Conservation (phyloP, 78 protist genomes). For the Tieghemostelium lacteum region DNA sequence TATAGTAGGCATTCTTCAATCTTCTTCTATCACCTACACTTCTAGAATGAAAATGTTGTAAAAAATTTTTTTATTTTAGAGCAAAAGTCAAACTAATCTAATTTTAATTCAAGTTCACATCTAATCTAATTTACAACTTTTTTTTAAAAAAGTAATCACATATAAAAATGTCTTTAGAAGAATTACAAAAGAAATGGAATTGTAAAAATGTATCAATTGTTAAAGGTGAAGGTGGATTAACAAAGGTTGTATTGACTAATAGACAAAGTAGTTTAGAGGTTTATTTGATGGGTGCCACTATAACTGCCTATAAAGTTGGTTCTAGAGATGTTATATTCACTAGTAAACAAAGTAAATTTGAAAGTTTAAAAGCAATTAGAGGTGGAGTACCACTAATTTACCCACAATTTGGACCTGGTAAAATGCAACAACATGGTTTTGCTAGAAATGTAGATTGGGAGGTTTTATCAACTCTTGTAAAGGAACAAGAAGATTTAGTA, state of each 20-base stretch:
- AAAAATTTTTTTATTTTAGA: too few species aligned
- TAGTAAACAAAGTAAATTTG: conserved; percentile 47
- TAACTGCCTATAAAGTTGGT: conserved; percentile 39
- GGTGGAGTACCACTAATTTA: conserved; percentile 63
- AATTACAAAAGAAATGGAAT: too few species aligned
- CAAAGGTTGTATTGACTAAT: conserved; percentile 21
- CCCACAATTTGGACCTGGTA: conserved; percentile 75
- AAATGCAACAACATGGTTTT: conserved; percentile 63
- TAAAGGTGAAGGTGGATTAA: background rate
- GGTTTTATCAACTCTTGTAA: background rate
- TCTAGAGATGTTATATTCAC: conserved; percentile 21
- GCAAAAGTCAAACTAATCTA: too few species aligned
- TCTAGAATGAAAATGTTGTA: too few species aligned
- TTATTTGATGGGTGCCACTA: conserved; percentile 38
- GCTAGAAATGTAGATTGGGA: conserved; percentile 68
- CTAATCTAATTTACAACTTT: too few species aligned
- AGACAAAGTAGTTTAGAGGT: conserved; percentile 5
- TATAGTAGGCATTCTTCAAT: conserved; percentile 6
- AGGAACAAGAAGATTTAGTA: conserved; percentile 4
- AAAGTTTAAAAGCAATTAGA: conserved; percentile 40
- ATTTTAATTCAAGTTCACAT: too few species aligned
- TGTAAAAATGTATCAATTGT: background rate
- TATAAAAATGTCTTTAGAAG: background rate
- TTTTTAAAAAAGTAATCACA: too few species aligned
- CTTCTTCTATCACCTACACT: background rate